Conservation (phyloP, 2,329 filamentous ascomycete species). For the Stachybotrys chartarum region DNA sequence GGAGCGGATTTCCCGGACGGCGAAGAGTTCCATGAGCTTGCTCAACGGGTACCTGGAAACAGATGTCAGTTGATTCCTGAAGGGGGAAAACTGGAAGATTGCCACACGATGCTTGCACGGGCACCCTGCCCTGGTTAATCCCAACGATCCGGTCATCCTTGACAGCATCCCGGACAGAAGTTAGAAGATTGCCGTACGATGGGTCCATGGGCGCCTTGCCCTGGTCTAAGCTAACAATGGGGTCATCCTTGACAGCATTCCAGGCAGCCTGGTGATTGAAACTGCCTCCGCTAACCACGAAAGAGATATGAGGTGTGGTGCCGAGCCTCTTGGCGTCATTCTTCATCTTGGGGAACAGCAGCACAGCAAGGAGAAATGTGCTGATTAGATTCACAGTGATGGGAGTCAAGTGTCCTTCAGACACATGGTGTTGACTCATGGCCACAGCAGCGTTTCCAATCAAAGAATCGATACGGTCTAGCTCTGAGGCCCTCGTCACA, state of each 20-base stretch:
- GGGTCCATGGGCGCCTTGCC: background rate
- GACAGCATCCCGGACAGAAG: background rate
- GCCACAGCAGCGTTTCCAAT: conserved; percentile 30
- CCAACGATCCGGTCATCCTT: background rate
- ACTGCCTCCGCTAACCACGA: conserved; percentile 18
- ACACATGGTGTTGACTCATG: conserved; percentile 6
- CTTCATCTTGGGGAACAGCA: conserved; percentile 34
- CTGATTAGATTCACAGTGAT: conserved; percentile 39
- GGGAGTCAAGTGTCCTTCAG: conserved; percentile 34
- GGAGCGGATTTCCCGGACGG: conserved; percentile 17
- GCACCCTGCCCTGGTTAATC: background rate
- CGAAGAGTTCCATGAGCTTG: conserved; percentile 19
- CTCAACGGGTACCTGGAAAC: conserved; percentile 13
- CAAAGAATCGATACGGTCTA: conserved; percentile 34
- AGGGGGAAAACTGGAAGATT: too few species aligned
- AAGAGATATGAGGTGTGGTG: conserved; percentile 24
- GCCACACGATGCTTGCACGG: background rate
- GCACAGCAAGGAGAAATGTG: conserved; percentile 34
- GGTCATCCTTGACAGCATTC: conserved; percentile 6
- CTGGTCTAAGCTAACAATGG: background rate
- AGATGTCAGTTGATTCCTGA: background rate
- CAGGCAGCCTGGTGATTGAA: conserved; percentile 5
- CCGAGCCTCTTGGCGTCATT: conserved; percentile 24
- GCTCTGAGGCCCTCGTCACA: conserved; percentile 12
- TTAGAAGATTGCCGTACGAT: background rate